Percentiles rank a stretch among this genome's conserved stretches.
These are phyloP conservation scores for Boletus sp. DNA, from an alignment of 1,284 basidiomycete genomes.

Conservation along the genomic window DNA sequence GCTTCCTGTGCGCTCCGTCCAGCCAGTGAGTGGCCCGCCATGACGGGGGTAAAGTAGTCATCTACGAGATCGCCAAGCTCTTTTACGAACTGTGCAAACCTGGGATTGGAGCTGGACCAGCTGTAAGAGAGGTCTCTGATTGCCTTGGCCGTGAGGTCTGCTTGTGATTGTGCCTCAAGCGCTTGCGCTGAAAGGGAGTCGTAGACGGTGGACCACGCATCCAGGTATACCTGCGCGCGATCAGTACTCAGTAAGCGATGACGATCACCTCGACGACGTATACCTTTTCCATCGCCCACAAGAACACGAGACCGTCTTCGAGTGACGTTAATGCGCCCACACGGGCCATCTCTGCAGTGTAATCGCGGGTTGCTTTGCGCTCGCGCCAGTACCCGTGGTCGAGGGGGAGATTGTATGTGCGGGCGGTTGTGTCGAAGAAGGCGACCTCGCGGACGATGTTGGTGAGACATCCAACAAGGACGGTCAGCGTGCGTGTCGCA, in stretches of 20 bases:
- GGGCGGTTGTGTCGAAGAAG: slow-evolving; percentile 62
- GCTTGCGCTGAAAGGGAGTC: slow-evolving; percentile 22
- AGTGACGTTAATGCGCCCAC: slow-evolving; percentile 50
- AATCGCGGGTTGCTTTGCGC: slow-evolving; percentile 64
- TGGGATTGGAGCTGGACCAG: slow-evolving; percentile 59
- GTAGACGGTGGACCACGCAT: slow-evolving; percentile 64
- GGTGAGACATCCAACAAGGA: slow-evolving; percentile 55
- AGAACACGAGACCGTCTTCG: slow-evolving; percentile 68
- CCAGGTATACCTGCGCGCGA: slow-evolving; percentile 55
- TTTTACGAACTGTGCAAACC: slow-evolving; percentile 65
- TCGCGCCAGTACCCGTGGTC: slow-evolving; percentile 49
- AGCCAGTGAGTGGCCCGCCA: slow-evolving; percentile 15
- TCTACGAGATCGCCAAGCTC: slow-evolving; percentile 59
- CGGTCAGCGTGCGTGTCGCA: slow-evolving; percentile 50
- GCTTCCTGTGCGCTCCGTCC: slow-evolving; percentile 14
- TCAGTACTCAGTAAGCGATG: background rate
- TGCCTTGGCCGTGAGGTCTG: slow-evolving; percentile 40
- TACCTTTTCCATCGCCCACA: slow-evolving; percentile 78
- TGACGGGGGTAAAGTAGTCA: slow-evolving; percentile 32
- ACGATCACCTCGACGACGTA: background rate
- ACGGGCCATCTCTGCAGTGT: slow-evolving; percentile 70
- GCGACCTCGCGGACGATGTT: slow-evolving; percentile 63
- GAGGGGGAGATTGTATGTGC: slow-evolving; percentile 48
- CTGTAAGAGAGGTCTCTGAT: slow-evolving; percentile 58
- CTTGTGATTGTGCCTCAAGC: slow-evolving; percentile 8